Conservation (phyloP, 129 eudicot genomes). For the Calendula officinalis region DNA sequence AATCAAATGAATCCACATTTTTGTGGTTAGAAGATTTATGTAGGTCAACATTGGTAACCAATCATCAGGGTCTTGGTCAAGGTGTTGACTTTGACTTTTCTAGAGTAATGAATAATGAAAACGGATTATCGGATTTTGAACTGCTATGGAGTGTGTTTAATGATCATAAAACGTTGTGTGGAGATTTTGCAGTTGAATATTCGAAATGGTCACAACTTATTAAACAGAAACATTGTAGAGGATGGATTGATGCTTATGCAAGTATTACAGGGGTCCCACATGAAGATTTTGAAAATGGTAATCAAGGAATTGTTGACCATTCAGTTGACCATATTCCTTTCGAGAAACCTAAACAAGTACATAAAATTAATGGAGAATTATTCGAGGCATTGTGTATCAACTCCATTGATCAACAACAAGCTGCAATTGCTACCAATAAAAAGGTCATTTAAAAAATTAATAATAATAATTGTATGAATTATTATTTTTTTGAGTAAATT, state of each 20-base stretch:
- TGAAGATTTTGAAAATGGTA: constrained; percentile 46
- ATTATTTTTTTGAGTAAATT: too few relatives aligned
- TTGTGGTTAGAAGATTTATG: constrained; percentile 48
- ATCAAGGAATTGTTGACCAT: constrained; percentile 53
- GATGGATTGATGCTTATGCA: constrained; percentile 64
- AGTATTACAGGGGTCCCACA: constrained; percentile 39
- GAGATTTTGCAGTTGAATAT: constrained; percentile 41
- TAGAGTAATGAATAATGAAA: constrained; percentile 30
- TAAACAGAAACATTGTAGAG: constrained; percentile 48
- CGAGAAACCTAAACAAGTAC: constrained; percentile 74
- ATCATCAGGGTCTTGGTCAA: constrained; percentile 30
- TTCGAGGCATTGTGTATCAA: constrained; percentile 94
- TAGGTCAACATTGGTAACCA: constrained; percentile 28
- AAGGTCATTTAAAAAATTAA: constrained; percentile 59
- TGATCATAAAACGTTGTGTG: constrained; percentile 39
- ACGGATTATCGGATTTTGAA: constrained; percentile 41
- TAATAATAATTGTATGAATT: too few relatives aligned
- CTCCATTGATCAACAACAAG: constrained; percentile 80
- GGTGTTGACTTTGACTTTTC: constrained; percentile 28
- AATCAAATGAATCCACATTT: constrained; percentile 33
- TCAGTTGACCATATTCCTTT: constrained; percentile 49
- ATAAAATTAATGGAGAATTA: constrained; percentile 78
- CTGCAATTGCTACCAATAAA: constrained; percentile 84
- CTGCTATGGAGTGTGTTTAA: constrained; percentile 47
- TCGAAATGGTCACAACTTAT: constrained; percentile 45